Evolutionary conservation across 106 monocot species (phyloP).

Genomic region (Vanilla planifolia): DNA sequence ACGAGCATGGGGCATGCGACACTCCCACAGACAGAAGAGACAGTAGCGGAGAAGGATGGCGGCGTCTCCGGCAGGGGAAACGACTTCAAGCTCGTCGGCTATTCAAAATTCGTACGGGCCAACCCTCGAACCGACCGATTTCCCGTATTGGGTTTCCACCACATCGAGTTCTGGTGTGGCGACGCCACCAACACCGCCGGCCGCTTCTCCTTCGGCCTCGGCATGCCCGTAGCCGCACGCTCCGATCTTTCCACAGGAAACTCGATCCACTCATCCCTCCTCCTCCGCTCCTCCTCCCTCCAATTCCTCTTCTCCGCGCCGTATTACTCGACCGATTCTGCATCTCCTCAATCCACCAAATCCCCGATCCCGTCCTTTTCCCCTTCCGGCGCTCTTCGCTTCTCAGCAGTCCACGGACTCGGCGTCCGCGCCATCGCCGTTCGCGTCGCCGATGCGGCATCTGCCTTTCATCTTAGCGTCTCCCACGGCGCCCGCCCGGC

Average conservation of each 20-base stretch:
- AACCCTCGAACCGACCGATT: slow-evolving; percentile 70
- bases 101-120: slow-evolving; percentile 51
- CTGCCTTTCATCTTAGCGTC: slow-evolving; percentile 46
- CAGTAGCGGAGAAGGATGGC: background rate
- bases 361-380: slow-evolving; percentile 69
- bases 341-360: background rate
- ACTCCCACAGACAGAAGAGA: background rate
- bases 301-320: slow-evolving; percentile 78
- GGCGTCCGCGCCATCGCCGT: slow-evolving; percentile 84
- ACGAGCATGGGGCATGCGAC: slow-evolving; percentile 4
- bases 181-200: slow-evolving; percentile 62
- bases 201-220: slow-evolving; percentile 88
- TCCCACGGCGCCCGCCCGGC: slow-evolving; percentile 59
- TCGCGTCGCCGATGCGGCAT: slow-evolving; percentile 49
- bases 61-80: background rate
- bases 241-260: slow-evolving; percentile 90
- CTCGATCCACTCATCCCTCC: slow-evolving; percentile 59
- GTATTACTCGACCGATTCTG: slow-evolving; percentile 10
- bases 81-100: slow-evolving; percentile 63
- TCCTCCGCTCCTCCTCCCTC: slow-evolving; percentile 53
- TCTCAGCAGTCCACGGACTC: slow-evolving; percentile 60
- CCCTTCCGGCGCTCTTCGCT: slow-evolving; percentile 21
- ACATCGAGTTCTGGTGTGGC: slow-evolving; percentile 86
- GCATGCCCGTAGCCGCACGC: slow-evolving; percentile 46
- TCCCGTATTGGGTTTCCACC: slow-evolving; percentile 76